Percentiles rank a stretch among this genome's conserved stretches.
These are phyloP conservation scores for Kwoniella heveanensis DNA, from an alignment of 768 basidiomycete species.

Conservation along the genomic window DNA sequence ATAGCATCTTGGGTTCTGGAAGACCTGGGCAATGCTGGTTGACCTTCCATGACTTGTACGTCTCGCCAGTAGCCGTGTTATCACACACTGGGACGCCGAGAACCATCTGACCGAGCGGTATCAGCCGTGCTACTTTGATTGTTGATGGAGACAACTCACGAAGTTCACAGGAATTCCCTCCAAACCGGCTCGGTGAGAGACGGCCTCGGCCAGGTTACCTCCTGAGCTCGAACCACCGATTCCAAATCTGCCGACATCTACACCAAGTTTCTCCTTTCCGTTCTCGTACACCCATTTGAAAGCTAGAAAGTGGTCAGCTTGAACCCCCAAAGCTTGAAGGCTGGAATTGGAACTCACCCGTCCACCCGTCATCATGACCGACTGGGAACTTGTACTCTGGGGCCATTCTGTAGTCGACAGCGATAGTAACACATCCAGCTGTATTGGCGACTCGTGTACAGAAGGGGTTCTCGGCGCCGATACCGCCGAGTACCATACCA, in stretches of 20 bases:
- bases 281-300: conserved; percentile 65
- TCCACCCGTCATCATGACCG: conserved; percentile 71
- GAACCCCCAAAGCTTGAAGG: not conserved
- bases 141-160: conserved; percentile 22
- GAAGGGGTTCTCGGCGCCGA: conserved; percentile 64
- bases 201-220: conserved; percentile 69
- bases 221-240: conserved; percentile 77
- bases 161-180: conserved; percentile 32
- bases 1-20: conserved; percentile 67
- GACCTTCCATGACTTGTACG: conserved; percentile 63
- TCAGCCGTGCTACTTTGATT: no score
- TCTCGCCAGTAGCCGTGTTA: conserved; percentile 64
- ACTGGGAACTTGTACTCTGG: conserved; percentile 73
- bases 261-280: conserved; percentile 60
- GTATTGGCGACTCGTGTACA: conserved; percentile 66
- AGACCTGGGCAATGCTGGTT: conserved; percentile 67
- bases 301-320: conserved; percentile 42
- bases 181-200: conserved; percentile 66
- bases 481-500: conserved; percentile 74
- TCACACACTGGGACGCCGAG: conserved; percentile 73
- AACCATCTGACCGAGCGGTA: conserved; percentile 63
- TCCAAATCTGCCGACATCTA: conserved; percentile 63
- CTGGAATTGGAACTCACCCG: conserved; percentile 40
- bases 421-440: conserved; percentile 66
- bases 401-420: conserved; percentile 72